Evolutionary conservation across 2,329 filamentous ascomycete species (phyloP).

Genomic region (Lasiodiplodia sp.): DNA sequence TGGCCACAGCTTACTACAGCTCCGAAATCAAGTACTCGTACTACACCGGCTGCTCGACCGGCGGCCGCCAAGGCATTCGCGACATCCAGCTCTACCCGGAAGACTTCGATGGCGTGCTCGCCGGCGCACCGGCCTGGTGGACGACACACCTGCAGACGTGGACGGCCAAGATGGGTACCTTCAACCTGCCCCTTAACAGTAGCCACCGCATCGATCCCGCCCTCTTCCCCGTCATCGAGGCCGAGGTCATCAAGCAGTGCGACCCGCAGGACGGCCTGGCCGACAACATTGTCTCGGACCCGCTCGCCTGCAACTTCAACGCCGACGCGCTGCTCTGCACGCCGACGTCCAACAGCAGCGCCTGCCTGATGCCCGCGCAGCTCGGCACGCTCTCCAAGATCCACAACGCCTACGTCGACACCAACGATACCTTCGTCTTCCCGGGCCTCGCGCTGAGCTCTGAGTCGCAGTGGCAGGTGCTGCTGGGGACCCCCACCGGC

Average conservation of each 20-base stretch:
- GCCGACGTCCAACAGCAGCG: slow-evolving; percentile 4
- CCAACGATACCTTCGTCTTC: slow-evolving; percentile 52
- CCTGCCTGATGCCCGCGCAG: slow-evolving; percentile 22
- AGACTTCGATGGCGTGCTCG: slow-evolving; percentile 65
- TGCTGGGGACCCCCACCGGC: slow-evolving; percentile 35
- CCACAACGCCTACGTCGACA: slow-evolving; percentile 48
- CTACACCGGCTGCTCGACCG: slow-evolving; percentile 66
- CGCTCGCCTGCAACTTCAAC: slow-evolving; percentile 28
- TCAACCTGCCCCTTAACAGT: slow-evolving; percentile 23
- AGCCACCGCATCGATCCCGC: slow-evolving; percentile 14
- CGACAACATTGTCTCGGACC: slow-evolving; percentile 23
- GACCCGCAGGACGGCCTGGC: slow-evolving; percentile 24
- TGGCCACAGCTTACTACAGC: slow-evolving; percentile 59
- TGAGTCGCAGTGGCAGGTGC: slow-evolving; percentile 44
- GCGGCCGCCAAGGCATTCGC: slow-evolving; percentile 65
- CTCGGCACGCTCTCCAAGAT: slow-evolving; percentile 21
- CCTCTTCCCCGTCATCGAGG: slow-evolving; percentile 24
- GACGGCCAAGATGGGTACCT: slow-evolving; percentile 51
- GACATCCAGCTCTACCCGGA: slow-evolving; percentile 61
- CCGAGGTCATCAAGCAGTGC: slow-evolving; percentile 26
- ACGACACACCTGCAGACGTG: slow-evolving; percentile 56
- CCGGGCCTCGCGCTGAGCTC: slow-evolving; percentile 49
- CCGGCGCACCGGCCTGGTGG: slow-evolving; percentile 62
- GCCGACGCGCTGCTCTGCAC: slow-evolving; percentile 17
- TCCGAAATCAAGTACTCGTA: slow-evolving; percentile 48